These are phyloP conservation scores for Jaapia argillacea DNA, from an alignment of 768 basidiomycete species.

Conservation along the genomic window DNA sequence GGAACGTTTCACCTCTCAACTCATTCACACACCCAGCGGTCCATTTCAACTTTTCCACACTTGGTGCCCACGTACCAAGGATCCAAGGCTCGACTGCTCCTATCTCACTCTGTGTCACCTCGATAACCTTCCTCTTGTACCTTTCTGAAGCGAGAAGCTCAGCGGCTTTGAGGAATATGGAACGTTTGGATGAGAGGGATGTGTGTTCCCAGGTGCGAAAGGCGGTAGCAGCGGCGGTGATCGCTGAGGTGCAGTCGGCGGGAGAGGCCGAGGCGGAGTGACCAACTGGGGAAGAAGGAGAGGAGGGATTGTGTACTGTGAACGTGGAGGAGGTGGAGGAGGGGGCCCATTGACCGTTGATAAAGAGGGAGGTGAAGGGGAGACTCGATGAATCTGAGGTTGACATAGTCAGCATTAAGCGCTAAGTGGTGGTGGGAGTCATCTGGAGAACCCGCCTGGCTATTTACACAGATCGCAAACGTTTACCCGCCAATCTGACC, in stretches of 20 bases:
- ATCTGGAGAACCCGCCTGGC: no score
- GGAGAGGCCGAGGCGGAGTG: conserved; percentile 34
- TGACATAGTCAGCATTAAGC: no score
- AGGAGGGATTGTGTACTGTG: conserved; percentile 30
- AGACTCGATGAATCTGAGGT: no score
- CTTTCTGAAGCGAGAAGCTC: conserved; percentile 29
- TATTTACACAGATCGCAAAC: no score
- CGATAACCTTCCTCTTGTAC: conserved; percentile 23
- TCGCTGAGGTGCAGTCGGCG: conserved; percentile 32
- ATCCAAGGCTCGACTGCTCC: conserved; percentile 13
- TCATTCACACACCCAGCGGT: conserved; percentile 25
- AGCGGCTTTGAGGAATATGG: conserved; percentile 35
- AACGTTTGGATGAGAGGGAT: conserved; percentile 23
- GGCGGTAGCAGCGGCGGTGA: conserved; percentile 32
- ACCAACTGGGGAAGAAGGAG: conserved; percentile 28
- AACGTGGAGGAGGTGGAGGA: conserved; percentile 27
- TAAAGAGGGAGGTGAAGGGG: conserved; percentile 25
- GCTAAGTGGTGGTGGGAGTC: no score
- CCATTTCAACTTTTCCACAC: conserved; percentile 17
- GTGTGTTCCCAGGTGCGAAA: conserved; percentile 35
- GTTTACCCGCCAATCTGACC: no score
- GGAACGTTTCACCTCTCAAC: conserved; percentile 29
- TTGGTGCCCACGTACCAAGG: conserved; percentile 15
- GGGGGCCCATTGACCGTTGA: no score
- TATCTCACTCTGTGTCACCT: conserved; percentile 27